Evolutionary conservation across 495 filamentous ascomycete genomes (phyloP).

Genomic region (Penicillium diatomitis): DNA sequence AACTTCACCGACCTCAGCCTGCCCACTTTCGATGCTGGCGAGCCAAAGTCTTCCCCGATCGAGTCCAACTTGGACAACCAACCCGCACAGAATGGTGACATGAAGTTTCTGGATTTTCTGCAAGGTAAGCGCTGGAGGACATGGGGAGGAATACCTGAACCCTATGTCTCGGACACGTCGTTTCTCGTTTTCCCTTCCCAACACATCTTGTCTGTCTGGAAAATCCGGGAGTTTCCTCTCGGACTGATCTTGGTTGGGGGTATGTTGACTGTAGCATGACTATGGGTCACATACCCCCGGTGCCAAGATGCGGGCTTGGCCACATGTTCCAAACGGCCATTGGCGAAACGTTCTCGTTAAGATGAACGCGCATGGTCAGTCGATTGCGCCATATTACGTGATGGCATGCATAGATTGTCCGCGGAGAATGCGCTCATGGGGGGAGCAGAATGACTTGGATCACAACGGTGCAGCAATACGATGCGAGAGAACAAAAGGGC

Average conservation of each 20-base stretch:
- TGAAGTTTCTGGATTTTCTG: conserved; percentile 39
- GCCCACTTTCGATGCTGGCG: conserved; percentile 27
- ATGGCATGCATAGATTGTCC: conserved; percentile 2
- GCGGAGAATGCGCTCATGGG: too few relatives aligned
- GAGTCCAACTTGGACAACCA: conserved; percentile 7
- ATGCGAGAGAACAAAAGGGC: neutral
- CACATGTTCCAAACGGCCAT: too few relatives aligned
- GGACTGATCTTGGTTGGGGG: too few relatives aligned
- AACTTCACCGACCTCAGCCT: conserved; percentile 36
- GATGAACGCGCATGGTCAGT: neutral
- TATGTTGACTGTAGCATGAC: too few relatives aligned
- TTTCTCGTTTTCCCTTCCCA: neutral
- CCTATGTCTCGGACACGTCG: conserved; percentile 5
- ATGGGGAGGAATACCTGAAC: conserved; percentile 2
- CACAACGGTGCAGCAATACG: too few relatives aligned
- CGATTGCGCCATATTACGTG: conserved; percentile 40
- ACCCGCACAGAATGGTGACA: conserved; percentile 19
- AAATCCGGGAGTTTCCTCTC: too few relatives aligned
- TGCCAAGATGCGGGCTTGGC: too few relatives aligned
- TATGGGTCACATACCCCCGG: too few relatives aligned
- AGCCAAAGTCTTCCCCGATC: conserved; percentile 21
- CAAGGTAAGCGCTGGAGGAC: conserved; percentile 28
- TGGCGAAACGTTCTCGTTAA: too few relatives aligned
- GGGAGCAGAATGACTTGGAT: too few relatives aligned
- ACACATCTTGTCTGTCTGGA: neutral